These are phyloP conservation scores for Barnettozyma siamensis DNA, from an alignment of 805 yeast species.

Conservation along the genomic window DNA sequence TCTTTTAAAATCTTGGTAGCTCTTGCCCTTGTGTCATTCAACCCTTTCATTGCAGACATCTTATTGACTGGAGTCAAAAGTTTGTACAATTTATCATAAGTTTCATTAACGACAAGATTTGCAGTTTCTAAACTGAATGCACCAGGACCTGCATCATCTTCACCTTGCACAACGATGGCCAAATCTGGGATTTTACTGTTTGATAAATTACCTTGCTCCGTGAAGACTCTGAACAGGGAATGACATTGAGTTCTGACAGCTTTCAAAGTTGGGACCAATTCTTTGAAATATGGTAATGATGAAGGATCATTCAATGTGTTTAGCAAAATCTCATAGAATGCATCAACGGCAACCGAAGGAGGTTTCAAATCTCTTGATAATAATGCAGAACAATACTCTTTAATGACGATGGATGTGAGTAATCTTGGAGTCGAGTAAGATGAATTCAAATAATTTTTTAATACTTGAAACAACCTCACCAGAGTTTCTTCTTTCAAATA, in stretches of 20 bases:
- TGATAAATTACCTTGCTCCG: slow-evolving; percentile 69
- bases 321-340: slow-evolving; percentile 26
- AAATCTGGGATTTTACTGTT: slow-evolving; percentile 69
- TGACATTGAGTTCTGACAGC: slow-evolving; percentile 85
- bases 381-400: slow-evolving; percentile 51
- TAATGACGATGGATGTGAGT: slow-evolving; percentile 59
- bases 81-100: slow-evolving; percentile 59
- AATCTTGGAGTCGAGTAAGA: slow-evolving; percentile 69
- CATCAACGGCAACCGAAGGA: slow-evolving; percentile 23
- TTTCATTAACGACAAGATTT: slow-evolving; percentile 56
- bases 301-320: slow-evolving; percentile 38
- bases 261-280: slow-evolving; percentile 78
- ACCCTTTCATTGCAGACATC: slow-evolving; percentile 60
- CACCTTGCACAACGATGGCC: slow-evolving; percentile 91
- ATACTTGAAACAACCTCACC: slow-evolving; percentile 30
- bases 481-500: slow-evolving; percentile 38
- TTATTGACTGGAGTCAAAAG: slow-evolving; percentile 63
- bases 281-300: slow-evolving; percentile 58
- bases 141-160: slow-evolving; percentile 86
- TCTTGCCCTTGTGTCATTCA: slow-evolving; percentile 74
- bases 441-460: slow-evolving; percentile 22
- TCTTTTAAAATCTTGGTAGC: slow-evolving; percentile 62
- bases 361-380: slow-evolving; percentile 15
- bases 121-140: slow-evolving; percentile 84
- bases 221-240: slow-evolving; percentile 72